These are phyloP conservation scores for Alternaria postmessia DNA, from an alignment of 2,329 filamentous ascomycete genomes.

Conservation along the genomic window DNA sequence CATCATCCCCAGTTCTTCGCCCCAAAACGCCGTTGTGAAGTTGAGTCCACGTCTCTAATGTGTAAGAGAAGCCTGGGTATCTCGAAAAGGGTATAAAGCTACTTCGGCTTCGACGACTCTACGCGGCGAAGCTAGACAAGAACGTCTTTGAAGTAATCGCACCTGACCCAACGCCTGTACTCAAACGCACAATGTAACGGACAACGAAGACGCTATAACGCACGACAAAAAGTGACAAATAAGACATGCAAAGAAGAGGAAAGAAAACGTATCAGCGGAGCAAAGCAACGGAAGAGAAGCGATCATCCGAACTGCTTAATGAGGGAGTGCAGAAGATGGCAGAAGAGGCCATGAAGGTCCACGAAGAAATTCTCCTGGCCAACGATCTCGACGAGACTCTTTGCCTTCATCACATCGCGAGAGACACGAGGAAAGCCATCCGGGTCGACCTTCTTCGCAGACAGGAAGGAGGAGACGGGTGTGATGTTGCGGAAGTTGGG, in stretches of 20 bases:
- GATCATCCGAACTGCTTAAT: conserved; percentile 50
- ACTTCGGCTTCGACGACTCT: conserved; percentile 10
- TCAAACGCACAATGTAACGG: conserved; percentile 34
- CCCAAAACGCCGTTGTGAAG: conserved; percentile 17
- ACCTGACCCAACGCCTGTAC: conserved; percentile 27
- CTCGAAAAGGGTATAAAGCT: conserved; percentile 36
- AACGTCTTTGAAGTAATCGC: conserved; percentile 11
- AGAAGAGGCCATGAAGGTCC: conserved; percentile 64
- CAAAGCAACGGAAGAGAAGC: neutral
- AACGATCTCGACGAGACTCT: conserved; percentile 66
- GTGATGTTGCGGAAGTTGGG: conserved; percentile 57
- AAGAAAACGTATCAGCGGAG: conserved; percentile 19
- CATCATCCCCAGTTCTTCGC: conserved; percentile 14
- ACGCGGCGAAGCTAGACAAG: conserved; percentile 9
- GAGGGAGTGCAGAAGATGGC: conserved; percentile 47
- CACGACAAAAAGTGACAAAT: conserved; percentile 18
- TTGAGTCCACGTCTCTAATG: conserved; percentile 23
- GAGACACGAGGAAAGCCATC: conserved; percentile 63
- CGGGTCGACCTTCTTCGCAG: conserved; percentile 63
- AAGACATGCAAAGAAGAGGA: conserved; percentile 32
- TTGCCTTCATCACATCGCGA: conserved; percentile 61
- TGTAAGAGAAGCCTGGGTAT: conserved; percentile 34
- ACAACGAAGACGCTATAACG: conserved; percentile 25
- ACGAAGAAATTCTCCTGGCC: conserved; percentile 67
- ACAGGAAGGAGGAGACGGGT: conserved; percentile 66